Base-by-base conservation (phyloP, 1,139 yeast species). In the Yamadazyma sp. region DNA sequence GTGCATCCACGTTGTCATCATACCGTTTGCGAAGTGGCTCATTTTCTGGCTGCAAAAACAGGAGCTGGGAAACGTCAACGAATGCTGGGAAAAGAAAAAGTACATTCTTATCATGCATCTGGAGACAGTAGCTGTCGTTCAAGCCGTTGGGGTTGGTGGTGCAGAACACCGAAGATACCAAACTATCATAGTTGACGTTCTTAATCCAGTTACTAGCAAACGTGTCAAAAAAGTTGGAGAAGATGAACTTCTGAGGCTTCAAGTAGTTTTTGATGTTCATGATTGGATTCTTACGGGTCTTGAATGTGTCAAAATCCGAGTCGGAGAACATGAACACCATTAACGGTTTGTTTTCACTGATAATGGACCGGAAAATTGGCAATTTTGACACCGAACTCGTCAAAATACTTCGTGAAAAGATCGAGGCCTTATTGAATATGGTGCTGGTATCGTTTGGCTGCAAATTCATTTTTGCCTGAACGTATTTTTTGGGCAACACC, bases 141-240 rank as follows among this genome's bases (percentile, higher is more conserved):
- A 43, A 29, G 11, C 48, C 33, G 0, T 41, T 34, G 0, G 47
- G 32, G 35, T 61, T 58, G 6, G 67, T 56, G 8, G 73, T 63
- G 44, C 80, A 75, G 47, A 70, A 72, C 1, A 59, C 55, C 0
- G 77, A 70, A 32, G 62, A 62, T 1, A 72, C 40, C 29, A 74
- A 56, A 25, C 62, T 61, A 9, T 56, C 56, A 35, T 65, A 59
- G 13, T 57, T 55, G 10, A 61, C 47, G 8, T 54, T 56, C 24
- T 56, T 50, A 8, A 64, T 52, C 79, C 78, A 73, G 10, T 53
- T 53, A 22, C 51, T 45, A 0, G 78, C 76, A 49, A 73, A 61
- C 1, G 46, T 44, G 43, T 73, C 77, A 47, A 73, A 70, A 42
- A 72, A 67, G 11, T 44, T 49, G 4, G 59, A 67, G 32, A 69